Conservation (phyloP, 2,329 filamentous ascomycete species). For the Phaeomoniella chlamydospora region DNA sequence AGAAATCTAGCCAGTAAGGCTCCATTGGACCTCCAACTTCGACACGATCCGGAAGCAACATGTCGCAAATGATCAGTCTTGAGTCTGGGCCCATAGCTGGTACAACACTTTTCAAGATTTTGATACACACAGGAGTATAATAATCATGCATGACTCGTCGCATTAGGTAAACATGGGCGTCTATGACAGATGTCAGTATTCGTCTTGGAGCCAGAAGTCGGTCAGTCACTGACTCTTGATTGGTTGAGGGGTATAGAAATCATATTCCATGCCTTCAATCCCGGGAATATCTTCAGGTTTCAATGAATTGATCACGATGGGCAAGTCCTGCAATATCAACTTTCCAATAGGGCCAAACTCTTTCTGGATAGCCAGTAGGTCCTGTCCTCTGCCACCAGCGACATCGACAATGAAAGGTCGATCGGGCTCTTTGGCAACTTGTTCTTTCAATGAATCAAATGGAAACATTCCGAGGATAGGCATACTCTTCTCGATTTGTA, state of each 20-base stretch:
- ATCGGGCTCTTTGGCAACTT: constrained; percentile 4
- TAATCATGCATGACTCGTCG: constrained; percentile 14
- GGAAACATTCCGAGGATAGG: constrained; percentile 12
- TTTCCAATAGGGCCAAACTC: constrained; percentile 7
- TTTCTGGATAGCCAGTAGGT: constrained; percentile 8
- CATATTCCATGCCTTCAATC: constrained; percentile 14
- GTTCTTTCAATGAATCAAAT: constrained; percentile 5
- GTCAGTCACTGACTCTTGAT: constrained; percentile 4
- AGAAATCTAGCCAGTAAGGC: constrained; percentile 14
- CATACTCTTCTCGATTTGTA: constrained; percentile 7
- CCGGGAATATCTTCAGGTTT: constrained; percentile 9
- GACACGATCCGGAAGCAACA: constrained; percentile 11
- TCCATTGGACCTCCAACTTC: constrained; percentile 13
- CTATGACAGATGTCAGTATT: constrained; percentile 3
- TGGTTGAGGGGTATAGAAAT: constrained; percentile 15
- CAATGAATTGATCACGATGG: constrained; percentile 11
- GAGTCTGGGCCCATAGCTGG: constrained; percentile 10
- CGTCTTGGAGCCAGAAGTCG: constrained; percentile 8
- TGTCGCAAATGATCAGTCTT: constrained; percentile 13
- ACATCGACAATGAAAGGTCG: constrained; percentile 8
- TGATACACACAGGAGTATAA: constrained; percentile 10
- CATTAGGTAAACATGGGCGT: constrained; percentile 14
- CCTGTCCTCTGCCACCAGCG: constrained; percentile 10
- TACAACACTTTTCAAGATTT: constrained; percentile 12
- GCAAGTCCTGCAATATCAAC: constrained; percentile 14